A percentile compares a stretch with the other conserved stretches of the same genome.
These are phyloP conservation scores for Paraphaeosphaeria sporulosa DNA, from an alignment of 2,329 filamentous ascomycete species.

Conservation along the genomic window DNA sequence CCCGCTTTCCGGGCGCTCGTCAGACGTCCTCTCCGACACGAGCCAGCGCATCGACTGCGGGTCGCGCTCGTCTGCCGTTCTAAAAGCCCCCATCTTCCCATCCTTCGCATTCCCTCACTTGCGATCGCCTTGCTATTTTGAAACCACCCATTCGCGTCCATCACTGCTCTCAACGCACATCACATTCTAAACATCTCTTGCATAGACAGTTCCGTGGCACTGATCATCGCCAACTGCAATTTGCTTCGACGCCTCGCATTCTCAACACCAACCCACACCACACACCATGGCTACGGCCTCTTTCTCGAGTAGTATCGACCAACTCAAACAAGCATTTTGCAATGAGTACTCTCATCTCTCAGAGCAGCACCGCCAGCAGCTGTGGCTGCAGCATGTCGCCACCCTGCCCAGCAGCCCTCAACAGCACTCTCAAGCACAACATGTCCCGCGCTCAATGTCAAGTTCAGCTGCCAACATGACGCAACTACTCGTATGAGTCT, in stretches of 20 bases:
- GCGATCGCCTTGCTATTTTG: slow-evolving; percentile 37
- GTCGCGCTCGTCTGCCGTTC: slow-evolving; percentile 13
- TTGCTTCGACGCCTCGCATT: slow-evolving; percentile 23
- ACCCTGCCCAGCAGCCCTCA: slow-evolving; percentile 18
- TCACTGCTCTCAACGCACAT: slow-evolving; percentile 1
- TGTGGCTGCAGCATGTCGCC: slow-evolving; percentile 43
- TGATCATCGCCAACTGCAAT: slow-evolving; percentile 33
- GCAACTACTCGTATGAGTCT: slow-evolving; percentile 43
- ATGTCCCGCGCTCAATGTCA: slow-evolving; percentile 47
- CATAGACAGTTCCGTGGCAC: slow-evolving; percentile 24
- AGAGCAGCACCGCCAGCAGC: slow-evolving; percentile 44
- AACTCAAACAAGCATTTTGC: slow-evolving; percentile 48
- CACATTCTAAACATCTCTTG: slow-evolving; percentile 24
- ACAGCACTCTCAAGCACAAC: slow-evolving; percentile 32
- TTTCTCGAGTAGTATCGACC: slow-evolving; percentile 39
- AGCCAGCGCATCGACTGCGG: slow-evolving; percentile 43
- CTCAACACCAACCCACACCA: slow-evolving; percentile 4
- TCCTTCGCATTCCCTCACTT: slow-evolving; percentile 33
- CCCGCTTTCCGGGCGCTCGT: slow-evolving; percentile 27
- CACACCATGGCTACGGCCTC: slow-evolving; percentile 36
- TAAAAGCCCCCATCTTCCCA: slow-evolving; percentile 37
- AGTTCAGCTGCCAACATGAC: slow-evolving; percentile 29
- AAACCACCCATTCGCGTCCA: slow-evolving; percentile 21
- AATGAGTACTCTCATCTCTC: slow-evolving; percentile 40
- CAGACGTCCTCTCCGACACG: slow-evolving; percentile 39